These are phyloP conservation scores for Aspergillus bombycis DNA, from an alignment of 2,329 filamentous ascomycete species.

Conservation along the genomic window DNA sequence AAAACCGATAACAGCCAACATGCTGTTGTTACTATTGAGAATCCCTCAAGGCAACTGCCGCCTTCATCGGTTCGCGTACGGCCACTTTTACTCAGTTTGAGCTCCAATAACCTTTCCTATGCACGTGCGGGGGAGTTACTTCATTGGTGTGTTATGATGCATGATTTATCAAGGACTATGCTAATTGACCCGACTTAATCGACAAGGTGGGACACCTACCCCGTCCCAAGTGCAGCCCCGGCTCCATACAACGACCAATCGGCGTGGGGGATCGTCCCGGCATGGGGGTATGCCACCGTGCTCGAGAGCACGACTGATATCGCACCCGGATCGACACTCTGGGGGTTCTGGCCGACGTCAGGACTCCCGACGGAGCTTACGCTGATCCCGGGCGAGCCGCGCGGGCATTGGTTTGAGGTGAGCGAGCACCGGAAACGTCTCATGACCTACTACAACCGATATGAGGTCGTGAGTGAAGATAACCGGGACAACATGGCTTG, in stretches of 20 bases:
- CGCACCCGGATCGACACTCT: slow-evolving; percentile 39
- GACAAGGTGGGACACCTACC: slow-evolving; percentile 48
- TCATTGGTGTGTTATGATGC: slow-evolving; percentile 5
- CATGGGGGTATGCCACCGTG: slow-evolving; percentile 53
- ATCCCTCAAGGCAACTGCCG: not conserved
- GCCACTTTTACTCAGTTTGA: slow-evolving; percentile 14
- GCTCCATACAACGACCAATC: slow-evolving; percentile 35
- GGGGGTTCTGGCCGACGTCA: slow-evolving; percentile 50
- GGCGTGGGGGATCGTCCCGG: slow-evolving; percentile 50
- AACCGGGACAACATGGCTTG: slow-evolving; percentile 21
- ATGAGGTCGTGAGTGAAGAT: slow-evolving; percentile 24
- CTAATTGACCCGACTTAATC: not conserved
- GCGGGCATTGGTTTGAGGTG: slow-evolving; percentile 40
- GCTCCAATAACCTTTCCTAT: slow-evolving; percentile 24
- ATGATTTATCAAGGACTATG: not conserved
- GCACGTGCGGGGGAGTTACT: slow-evolving; percentile 15
- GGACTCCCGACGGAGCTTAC: slow-evolving; percentile 37
- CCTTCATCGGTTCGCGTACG: slow-evolving; percentile 17
- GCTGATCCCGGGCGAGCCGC: slow-evolving; percentile 28
- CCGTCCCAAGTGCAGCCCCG: slow-evolving; percentile 37
- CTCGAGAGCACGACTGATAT: slow-evolving; percentile 44
- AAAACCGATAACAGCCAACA: slow-evolving; percentile 12
- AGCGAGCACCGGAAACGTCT: slow-evolving; percentile 40
- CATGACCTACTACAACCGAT: slow-evolving; percentile 52
- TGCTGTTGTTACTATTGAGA: slow-evolving; percentile 3